Conservation (phyloP, 257 asterid species). For the Gentiana dahurica region DNA sequence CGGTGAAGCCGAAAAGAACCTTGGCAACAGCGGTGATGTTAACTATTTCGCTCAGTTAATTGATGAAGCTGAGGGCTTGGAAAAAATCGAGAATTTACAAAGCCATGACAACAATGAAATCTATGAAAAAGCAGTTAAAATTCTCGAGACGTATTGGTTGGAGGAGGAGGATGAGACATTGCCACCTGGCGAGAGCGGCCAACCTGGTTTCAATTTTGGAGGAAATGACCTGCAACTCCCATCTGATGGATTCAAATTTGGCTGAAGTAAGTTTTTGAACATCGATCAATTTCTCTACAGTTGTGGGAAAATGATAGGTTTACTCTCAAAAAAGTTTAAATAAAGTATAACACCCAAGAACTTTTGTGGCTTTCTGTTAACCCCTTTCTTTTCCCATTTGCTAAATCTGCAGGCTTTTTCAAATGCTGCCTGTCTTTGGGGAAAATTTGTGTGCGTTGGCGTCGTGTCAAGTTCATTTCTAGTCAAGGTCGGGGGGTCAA, state of each 20-base stretch:
- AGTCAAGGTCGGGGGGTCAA: too few species aligned
- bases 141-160: slow-evolving; percentile 83
- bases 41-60: slow-evolving; percentile 63
- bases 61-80: slow-evolving; percentile 83
- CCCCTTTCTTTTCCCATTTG: too few species aligned
- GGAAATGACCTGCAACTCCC: slow-evolving; percentile 55
- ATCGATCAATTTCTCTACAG: too few species aligned
- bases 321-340: too few species aligned
- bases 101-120: slow-evolving; percentile 85
- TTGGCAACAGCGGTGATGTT: slow-evolving; percentile 39
- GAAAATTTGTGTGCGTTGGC: too few species aligned
- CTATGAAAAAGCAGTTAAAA: slow-evolving; percentile 83
- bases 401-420: too few species aligned
- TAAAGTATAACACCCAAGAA: too few species aligned
- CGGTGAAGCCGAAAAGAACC: slow-evolving; percentile 67
- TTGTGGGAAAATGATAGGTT: too few species aligned
- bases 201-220: slow-evolving; percentile 65
- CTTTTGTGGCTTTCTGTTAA: too few species aligned
- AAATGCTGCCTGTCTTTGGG: too few species aligned
- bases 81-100: slow-evolving; percentile 81
- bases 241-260: slow-evolving; percentile 74
- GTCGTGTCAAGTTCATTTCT: too few species aligned
- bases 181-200: slow-evolving; percentile 43
- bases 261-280: slow-evolving; percentile 33
- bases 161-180: slow-evolving; percentile 70